A percentile compares a stretch with the other conserved stretches of the same genome.
Conservation (phyloP, 2,329 filamentous ascomycete species). For the Geosmithia putterillii region DNA sequence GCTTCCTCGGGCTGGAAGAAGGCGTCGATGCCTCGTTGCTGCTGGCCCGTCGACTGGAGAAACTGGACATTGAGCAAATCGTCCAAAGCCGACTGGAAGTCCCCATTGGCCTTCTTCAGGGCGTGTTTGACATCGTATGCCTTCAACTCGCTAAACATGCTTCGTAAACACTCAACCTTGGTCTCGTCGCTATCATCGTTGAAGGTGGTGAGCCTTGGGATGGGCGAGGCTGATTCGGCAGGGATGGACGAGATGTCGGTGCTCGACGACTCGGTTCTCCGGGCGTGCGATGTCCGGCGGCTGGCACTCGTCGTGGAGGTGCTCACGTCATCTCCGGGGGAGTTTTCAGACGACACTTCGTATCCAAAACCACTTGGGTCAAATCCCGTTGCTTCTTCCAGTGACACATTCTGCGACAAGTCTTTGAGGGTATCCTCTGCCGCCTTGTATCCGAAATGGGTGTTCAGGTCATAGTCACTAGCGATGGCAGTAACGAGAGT, state of each 20-base stretch:
- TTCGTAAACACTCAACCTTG: slow-evolving; percentile 50
- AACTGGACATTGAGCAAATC: slow-evolving; percentile 69
- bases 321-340: slow-evolving; percentile 7
- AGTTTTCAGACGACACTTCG: not conserved
- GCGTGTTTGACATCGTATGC: slow-evolving; percentile 52
- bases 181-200: slow-evolving; percentile 37
- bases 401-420: slow-evolving; percentile 49
- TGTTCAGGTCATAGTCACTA: slow-evolving; percentile 56
- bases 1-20: slow-evolving; percentile 50
- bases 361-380: slow-evolving; percentile 51
- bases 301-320: slow-evolving; percentile 14
- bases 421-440: slow-evolving; percentile 50
- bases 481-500: slow-evolving; percentile 65
- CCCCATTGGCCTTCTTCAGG: slow-evolving; percentile 53
- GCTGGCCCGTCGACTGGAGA: slow-evolving; percentile 54
- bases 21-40: slow-evolving; percentile 67
- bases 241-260: slow-evolving; percentile 12
- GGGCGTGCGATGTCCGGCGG: slow-evolving; percentile 12
- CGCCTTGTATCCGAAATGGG: slow-evolving; percentile 35
- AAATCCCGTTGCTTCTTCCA: slow-evolving; percentile 64
- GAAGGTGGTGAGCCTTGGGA: slow-evolving; percentile 19
- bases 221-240: slow-evolving; percentile 8
- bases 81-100: slow-evolving; percentile 62
- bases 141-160: slow-evolving; percentile 62
- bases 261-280: slow-evolving; percentile 15